Evolutionary conservation across 2,329 filamentous ascomycete species (phyloP), one percentile per base, ranked within the genome.

Genomic region (Penicillium paneum): DNA sequence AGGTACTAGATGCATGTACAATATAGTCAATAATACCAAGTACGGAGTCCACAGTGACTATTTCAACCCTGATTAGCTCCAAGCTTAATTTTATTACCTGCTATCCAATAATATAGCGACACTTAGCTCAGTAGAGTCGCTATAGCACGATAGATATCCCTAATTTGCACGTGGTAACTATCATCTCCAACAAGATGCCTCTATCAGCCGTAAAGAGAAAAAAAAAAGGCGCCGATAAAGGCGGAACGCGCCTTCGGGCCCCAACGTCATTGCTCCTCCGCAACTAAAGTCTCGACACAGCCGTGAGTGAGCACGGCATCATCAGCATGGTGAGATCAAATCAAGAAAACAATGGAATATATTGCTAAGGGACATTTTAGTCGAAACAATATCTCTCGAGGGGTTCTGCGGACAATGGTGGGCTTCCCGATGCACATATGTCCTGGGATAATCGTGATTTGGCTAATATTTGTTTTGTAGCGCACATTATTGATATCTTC

Each of bases 381-480:
- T 99, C 94, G 52, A 97, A 97, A 79, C 94, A 97, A 87, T 99
- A 97, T 73, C 83, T 99, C 59, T 95, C 93, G 67, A 88, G 89
- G 63, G 90, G 96, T 74, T 93, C 91, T 40, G 84, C 96, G 72
- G 89, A 96, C 71, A 84, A 91, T 79, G 91, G 90, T 90, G 72
- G 72, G 79, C 53, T 28, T 19, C n/a, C 24, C n/a, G 17, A 28
- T 13, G 13, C 24, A 19, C 41, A 34, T 40, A 21, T 26, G 39
- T 15, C 17, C 12, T 39, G 29, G 24, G 8, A 26, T 13, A 26
- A 8, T 7, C 10, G 5, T 28, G 21, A 29, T 69, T 67, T 62
- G 67, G 65, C 43, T 71, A 58, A 64, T 28, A 24, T 54, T 51
- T 58, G 38, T 49, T 49, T 38, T 36, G 52, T 48, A 94, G 90